Base-by-base conservation (phyloP, 306 rosid genomes). In the Lathyrus sativus region DNA sequence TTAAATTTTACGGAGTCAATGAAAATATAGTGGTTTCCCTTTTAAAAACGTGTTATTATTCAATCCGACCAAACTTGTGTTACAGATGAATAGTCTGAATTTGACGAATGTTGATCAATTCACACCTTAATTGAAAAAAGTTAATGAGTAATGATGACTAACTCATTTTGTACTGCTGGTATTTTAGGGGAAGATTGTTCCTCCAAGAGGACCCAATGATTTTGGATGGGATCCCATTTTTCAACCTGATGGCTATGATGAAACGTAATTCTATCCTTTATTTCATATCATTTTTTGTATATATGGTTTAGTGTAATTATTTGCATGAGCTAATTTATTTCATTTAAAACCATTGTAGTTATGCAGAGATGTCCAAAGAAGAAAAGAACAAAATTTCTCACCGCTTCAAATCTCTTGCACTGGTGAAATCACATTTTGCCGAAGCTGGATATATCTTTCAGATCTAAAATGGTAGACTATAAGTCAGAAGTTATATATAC, bases 141-240 rank as follows among this genome's bases (percentile, higher is more conserved):
- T 63, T 64, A 10, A 69, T 61, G 38, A 61, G 41, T 24, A 62
- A 44, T 12, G 33, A 51, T 22, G 59, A 53, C 51, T 62, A 39
- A 70, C 59, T 75, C 33, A 46, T 43, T 39, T 72, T 29, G 24
- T 70, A n/a, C n/a, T n/a, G 67, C 29, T 79, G 78, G 35, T 58
- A 43, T 78, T 26, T 43, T 22, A 90, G 96, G 97, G 99, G 58
- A 86, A 84, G 87, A 90, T 90, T 68, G 97, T 90, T 82, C 85
- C 77, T 41, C 75, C 95, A 18, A 86, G 97, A 78, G 99, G 99
- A 75, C 95, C 99, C 5, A 80, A 82, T 71, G 92, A 88, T 84
- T 93, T 93, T 44, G 97, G 98, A 76, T 93, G 98, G 96, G 97
- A 90, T 86, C 91, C 98, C 2, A 68, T 93, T 42, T 93, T 93